Base-by-base conservation (phyloP, 768 basidiomycete genomes). In the Tylopilus plumbeoviolaceoides region DNA sequence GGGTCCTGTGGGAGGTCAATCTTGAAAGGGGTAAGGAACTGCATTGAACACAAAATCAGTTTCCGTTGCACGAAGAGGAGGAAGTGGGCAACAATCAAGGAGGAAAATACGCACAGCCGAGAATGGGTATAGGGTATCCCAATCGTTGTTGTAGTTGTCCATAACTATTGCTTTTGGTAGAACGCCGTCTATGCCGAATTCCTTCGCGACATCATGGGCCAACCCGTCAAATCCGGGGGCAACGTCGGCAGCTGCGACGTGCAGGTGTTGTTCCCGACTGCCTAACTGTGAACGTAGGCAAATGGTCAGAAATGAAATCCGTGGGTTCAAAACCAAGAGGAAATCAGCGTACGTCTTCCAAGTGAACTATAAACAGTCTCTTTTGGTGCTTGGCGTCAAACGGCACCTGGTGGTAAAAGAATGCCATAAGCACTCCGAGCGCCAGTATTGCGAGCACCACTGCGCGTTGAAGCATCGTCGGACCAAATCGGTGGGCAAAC, bases 331-430 rank as follows among this genome's bases (percentile, higher is more conserved):
- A 18, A 40, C 1, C 4, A 18, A 35, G 1, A 7, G 1, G 8
- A 36, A 31, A 14, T 21, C 4, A 8, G 69, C 84, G 60, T 65
- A 93, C 93, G 61, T 98, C 91, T 69, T 95, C 91, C 58, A 85
- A 75, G 63, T 92, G 86, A 39, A 97, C 70, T 31, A 93, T 77
- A 61, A 91, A 94, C 45, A 95, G 45, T 50, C 95, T 75, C 70
- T 91, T 91, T 60, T 93, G 95, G 65, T 98, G 95, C 77, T 83
- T 82, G 15, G 63, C 68, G 61, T 97, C 93, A 65, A 94, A 98
- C 0, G 88, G 83, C 5, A 71, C 67, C 39, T 78, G 70, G 58
- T 71, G 66, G 7, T 79, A 73, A 67, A 92, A 92, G 39, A 84
- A 66, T 0, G 80, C 84, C 56, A 90, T 80, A 2, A 76, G 56